Conservation (phyloP, 176 grass and related monocot genomes). For the Avena sativa region DNA sequence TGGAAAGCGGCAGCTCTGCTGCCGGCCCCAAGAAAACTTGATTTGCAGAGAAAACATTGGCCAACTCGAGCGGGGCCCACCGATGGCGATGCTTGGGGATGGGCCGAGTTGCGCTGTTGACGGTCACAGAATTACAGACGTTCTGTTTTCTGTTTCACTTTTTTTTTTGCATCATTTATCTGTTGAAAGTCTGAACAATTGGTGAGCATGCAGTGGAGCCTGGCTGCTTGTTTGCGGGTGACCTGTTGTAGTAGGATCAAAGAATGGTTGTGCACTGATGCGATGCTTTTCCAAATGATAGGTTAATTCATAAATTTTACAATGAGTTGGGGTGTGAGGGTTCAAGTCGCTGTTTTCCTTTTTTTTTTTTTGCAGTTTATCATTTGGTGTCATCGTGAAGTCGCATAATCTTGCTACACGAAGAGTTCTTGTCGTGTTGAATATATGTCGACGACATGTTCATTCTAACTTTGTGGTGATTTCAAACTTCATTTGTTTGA, state of each 20-base stretch:
- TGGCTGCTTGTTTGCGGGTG: background rate
- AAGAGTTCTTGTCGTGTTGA: too few relatives aligned
- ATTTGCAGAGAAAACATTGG: background rate
- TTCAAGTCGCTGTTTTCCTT: too few relatives aligned
- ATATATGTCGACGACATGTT: background rate
- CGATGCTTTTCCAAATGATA: too few relatives aligned
- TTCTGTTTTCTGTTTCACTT: background rate
- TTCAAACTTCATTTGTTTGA: conserved; percentile 1
- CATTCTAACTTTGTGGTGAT: too few relatives aligned
- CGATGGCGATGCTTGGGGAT: background rate
- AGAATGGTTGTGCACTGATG: too few relatives aligned
- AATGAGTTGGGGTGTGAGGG: too few relatives aligned
- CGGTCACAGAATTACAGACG: background rate
- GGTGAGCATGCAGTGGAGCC: background rate
- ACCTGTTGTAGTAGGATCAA: too few relatives aligned
- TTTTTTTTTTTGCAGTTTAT: too few relatives aligned
- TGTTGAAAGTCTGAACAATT: background rate
- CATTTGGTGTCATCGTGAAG: too few relatives aligned
- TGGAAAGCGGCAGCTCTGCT: conserved; percentile 20
- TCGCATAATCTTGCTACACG: too few relatives aligned
- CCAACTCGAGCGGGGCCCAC: background rate
- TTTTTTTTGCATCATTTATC: background rate
- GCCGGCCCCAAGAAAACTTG: conserved; percentile 38
- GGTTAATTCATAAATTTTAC: too few relatives aligned
- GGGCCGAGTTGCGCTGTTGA: background rate